phyloP scores from a whole-genome alignment of 208 protist genomes.

The Zelonia costaricensis region DNA sequence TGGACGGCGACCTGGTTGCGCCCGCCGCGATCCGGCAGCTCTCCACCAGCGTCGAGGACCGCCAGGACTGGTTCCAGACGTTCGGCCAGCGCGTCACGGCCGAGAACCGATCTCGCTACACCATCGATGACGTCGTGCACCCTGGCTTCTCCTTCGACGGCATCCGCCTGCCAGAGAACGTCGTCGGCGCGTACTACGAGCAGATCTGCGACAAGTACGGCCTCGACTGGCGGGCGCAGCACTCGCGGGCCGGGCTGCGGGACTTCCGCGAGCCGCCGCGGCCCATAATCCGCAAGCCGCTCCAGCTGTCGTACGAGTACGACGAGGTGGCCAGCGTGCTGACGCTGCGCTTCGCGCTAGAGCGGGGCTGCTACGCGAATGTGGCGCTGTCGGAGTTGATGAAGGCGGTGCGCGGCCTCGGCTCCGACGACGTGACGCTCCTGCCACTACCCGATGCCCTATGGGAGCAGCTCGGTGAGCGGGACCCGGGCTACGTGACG shows the following conservation, averaged over 20 bases:
- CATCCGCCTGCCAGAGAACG: slow-evolving; percentile 64
- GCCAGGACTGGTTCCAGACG: slow-evolving; percentile 39
- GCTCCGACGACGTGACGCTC: slow-evolving; percentile 58
- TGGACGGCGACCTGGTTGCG: slow-evolving; percentile 70
- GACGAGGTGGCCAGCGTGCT: slow-evolving; percentile 40
- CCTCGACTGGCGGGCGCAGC: slow-evolving; percentile 74
- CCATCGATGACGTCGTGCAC: slow-evolving; percentile 81
- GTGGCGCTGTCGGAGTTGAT: slow-evolving; percentile 85
- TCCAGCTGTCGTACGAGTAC: slow-evolving; percentile 65
- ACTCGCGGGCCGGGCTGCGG: slow-evolving; percentile 48
- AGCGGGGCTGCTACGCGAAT: slow-evolving; percentile 88
- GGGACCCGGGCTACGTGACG: slow-evolving; percentile 75
- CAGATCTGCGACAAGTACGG: slow-evolving; percentile 77
- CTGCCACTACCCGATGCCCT: slow-evolving; percentile 54
- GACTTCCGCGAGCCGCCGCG: slow-evolving; percentile 85
- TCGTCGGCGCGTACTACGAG: slow-evolving; percentile 65
- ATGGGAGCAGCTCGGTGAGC: slow-evolving; percentile 57
- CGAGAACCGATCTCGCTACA: slow-evolving; percentile 39
- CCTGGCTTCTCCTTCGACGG: slow-evolving; percentile 84
- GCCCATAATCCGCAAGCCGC: slow-evolving; percentile 78
- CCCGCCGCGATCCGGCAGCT: slow-evolving; percentile 43
- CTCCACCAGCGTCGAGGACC: slow-evolving; percentile 32
- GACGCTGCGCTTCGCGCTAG: slow-evolving; percentile 68
- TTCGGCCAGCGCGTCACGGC: slow-evolving; percentile 40
- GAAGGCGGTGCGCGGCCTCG: slow-evolving; percentile 66